Percentiles rank a stretch among this genome's conserved stretches.
These are phyloP conservation scores for Danielozyma ontarioensis DNA, from an alignment of 805 yeast species.

Conservation along the genomic window DNA sequence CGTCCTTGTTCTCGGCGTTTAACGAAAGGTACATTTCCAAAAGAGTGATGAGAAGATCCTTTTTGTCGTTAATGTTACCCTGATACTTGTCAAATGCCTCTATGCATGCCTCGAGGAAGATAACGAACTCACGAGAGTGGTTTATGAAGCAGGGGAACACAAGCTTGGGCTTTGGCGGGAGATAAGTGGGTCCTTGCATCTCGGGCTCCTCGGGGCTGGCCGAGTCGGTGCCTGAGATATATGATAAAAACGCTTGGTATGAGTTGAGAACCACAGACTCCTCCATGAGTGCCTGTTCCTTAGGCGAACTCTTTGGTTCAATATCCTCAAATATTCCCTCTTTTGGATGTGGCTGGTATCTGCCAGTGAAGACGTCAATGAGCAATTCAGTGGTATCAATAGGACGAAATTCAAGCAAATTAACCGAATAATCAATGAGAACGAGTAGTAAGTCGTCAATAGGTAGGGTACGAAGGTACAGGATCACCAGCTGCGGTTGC, in stretches of 20 bases:
- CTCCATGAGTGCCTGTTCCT: conserved; percentile 5
- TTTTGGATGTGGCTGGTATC: conserved; percentile 45
- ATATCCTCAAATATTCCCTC: conserved; percentile 1
- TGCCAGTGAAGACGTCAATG: conserved; percentile 86
- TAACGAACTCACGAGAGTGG: conserved; percentile 83
- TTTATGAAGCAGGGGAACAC: conserved; percentile 84
- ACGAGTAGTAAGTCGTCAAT: conserved; percentile 76
- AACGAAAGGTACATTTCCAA: conserved; percentile 75
- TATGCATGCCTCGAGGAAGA: conserved; percentile 86
- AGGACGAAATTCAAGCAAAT: conserved; percentile 62
- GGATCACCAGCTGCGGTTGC: conserved; percentile 55
- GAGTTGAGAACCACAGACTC: conserved; percentile 20
- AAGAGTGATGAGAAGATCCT: conserved; percentile 69
- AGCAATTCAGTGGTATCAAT: conserved; percentile 76
- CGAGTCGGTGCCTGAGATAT: conserved; percentile 14
- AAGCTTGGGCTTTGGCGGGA: conserved; percentile 86
- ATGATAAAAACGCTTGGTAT: conserved; percentile 27
- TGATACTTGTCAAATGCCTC: conserved; percentile 73
- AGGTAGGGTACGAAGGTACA: conserved; percentile 60
- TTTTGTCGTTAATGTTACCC: conserved; percentile 63
- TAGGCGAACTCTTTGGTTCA: conserved; percentile 3
- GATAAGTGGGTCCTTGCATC: conserved; percentile 57
- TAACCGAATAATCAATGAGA: conserved; percentile 60
- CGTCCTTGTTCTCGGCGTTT: conserved; percentile 25
- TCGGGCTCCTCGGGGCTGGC: background rate